phyloP scores from a whole-genome alignment of 768 basidiomycete genomes.

The Collybiopsis confluens region DNA sequence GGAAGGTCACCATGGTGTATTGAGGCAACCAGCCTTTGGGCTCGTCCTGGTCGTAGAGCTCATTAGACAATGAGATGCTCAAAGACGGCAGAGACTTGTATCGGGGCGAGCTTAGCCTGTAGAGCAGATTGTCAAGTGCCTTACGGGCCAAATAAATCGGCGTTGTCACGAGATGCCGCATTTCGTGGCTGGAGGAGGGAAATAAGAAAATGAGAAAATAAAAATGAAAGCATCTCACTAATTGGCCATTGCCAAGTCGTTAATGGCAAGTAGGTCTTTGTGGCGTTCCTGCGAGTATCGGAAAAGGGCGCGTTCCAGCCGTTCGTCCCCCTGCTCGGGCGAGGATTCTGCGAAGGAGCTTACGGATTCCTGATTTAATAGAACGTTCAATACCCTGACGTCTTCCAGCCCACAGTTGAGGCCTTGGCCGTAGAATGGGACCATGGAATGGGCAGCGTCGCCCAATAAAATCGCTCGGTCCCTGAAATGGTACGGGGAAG shows the following conservation, averaged over 20 bases:
- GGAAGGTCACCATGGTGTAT: slow-evolving; percentile 98
- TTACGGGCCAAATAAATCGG: slow-evolving; percentile 76
- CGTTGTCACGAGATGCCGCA: slow-evolving; percentile 89
- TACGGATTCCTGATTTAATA: slow-evolving; percentile 71
- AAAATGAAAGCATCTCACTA: slow-evolving; percentile 60
- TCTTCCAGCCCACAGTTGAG: slow-evolving; percentile 98
- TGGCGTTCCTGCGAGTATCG: slow-evolving; percentile 81
- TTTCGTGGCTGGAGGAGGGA: slow-evolving; percentile 65
- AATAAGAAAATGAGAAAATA: slow-evolving; percentile 18
- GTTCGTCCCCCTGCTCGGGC: slow-evolving; percentile 44
- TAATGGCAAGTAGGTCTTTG: slow-evolving; percentile 87
- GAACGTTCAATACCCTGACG: slow-evolving; percentile 78
- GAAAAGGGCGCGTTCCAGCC: slow-evolving; percentile 61
- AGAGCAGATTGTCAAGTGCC: slow-evolving; percentile 71
- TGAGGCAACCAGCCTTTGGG: slow-evolving; percentile 85
- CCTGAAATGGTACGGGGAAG: slow-evolving; percentile 85
- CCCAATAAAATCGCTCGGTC: slow-evolving; percentile 86
- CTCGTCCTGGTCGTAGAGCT: slow-evolving; percentile 54
- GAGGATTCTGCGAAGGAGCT: slow-evolving; percentile 33
- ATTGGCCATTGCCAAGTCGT: slow-evolving; percentile 91
- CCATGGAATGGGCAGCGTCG: slow-evolving; percentile 97
- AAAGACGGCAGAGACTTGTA: slow-evolving; percentile 43
- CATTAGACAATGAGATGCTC: slow-evolving; percentile 40
- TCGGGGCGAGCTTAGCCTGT: slow-evolving; percentile 51
- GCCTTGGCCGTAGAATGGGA: slow-evolving; percentile 97